Conservation (phyloP, 257 asterid species). For the Primulina tabacum region DNA sequence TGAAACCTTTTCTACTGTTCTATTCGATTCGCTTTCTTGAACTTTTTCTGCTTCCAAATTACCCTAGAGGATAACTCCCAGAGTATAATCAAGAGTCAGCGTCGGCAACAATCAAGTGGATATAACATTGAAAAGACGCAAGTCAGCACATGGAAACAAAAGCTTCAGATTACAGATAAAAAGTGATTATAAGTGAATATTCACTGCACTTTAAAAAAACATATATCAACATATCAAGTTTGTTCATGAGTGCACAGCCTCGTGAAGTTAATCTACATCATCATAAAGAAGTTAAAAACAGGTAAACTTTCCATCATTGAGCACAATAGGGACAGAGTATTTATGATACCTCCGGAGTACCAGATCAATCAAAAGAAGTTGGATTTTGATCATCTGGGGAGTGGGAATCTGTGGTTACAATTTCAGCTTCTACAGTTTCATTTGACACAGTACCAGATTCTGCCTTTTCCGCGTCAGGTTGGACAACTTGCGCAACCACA, state of each 20-base stretch:
- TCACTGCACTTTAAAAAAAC: not conserved
- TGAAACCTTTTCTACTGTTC: conserved; percentile 51
- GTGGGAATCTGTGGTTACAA: conserved; percentile 21
- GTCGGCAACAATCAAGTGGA: not conserved
- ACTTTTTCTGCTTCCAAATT: conserved; percentile 40
- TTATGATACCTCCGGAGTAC: conserved; percentile 32
- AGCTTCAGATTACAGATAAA: not conserved
- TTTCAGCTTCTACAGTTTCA: conserved; percentile 54
- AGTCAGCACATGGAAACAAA: conserved; percentile 10
- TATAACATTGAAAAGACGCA: not conserved
- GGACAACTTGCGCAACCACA: conserved; percentile 22
- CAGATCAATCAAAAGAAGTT: conserved; percentile 32
- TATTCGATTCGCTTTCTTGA: conserved; percentile 29
- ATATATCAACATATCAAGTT: not conserved
- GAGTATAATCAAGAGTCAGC: not conserved
- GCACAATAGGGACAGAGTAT: not conserved
- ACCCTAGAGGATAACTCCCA: conserved; percentile 36
- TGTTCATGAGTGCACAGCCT: not conserved
- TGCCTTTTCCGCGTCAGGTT: conserved; percentile 32
- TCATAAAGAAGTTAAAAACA: not conserved
- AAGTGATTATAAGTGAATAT: not conserved
- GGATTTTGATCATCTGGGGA: conserved; percentile 33
- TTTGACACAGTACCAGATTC: conserved; percentile 31
- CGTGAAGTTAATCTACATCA: conserved; percentile 8
- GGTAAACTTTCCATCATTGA: conserved; percentile 12